These are phyloP conservation scores for Picea abies DNA, from an alignment of 83 land plant genomes.

Conservation along the genomic window DNA sequence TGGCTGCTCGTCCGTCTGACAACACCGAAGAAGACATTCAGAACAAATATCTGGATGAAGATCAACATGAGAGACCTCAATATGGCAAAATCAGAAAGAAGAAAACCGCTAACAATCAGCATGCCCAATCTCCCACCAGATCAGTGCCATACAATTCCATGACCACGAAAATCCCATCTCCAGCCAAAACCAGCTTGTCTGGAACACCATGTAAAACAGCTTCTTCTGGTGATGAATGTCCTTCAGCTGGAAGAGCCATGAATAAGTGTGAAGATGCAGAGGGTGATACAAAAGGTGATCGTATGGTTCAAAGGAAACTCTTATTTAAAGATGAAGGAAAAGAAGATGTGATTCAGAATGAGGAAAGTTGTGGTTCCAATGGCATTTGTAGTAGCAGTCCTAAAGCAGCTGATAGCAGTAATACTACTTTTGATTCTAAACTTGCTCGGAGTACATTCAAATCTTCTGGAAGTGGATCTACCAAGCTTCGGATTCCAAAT, in stretches of 20 bases:
- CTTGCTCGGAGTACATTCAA: not conserved
- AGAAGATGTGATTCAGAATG: not conserved
- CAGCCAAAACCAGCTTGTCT: not conserved
- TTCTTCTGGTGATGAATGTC: conserved; percentile 2
- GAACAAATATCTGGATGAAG: not conserved
- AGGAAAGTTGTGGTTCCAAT: conserved; percentile 19
- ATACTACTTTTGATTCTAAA: conserved; percentile 1
- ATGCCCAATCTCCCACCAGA: not conserved
- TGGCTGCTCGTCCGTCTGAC: conserved; percentile 57
- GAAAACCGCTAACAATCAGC: not conserved
- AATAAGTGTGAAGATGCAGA: not conserved
- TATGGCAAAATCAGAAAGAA: conserved; percentile 14
- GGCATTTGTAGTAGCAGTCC: conserved; percentile 9
- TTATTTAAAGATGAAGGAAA: not conserved
- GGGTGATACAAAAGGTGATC: not conserved
- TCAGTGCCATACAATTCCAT: conserved; percentile 5
- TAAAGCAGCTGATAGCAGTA: conserved; percentile 6
- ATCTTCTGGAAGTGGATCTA: not conserved
- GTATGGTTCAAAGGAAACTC: not conserved
- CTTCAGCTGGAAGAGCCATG: not conserved
- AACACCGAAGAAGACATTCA: conserved; percentile 27
- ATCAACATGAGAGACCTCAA: not conserved
- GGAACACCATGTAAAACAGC: conserved; percentile 1
- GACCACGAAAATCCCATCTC: conserved; percentile 7
- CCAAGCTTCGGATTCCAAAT: conserved; percentile 10